These are phyloP conservation scores for Trebouxiophyceae sp. DNA, from an alignment of 163 green algal genomes.

Conservation along the genomic window DNA sequence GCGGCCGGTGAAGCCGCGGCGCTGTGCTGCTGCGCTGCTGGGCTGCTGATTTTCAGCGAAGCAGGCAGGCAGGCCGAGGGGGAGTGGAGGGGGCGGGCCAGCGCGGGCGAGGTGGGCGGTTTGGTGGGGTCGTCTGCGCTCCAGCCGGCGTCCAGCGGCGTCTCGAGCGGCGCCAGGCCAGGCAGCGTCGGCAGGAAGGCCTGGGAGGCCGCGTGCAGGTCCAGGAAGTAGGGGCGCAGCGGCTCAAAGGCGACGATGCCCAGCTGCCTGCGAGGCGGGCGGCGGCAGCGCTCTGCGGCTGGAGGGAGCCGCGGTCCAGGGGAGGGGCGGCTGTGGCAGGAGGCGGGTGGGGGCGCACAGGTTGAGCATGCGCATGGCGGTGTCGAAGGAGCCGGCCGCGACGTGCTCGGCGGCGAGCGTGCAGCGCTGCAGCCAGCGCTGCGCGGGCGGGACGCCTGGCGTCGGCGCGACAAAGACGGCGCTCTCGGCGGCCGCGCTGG, in stretches of 20 bases:
- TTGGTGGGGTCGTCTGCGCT: constrained; percentile 39
- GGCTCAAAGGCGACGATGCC: constrained; percentile 86
- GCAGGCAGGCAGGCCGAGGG: no score
- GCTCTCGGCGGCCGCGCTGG: constrained; percentile 31
- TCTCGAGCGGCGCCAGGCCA: constrained; percentile 39
- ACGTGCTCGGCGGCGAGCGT: constrained; percentile 81
- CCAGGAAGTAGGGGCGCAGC: constrained; percentile 77
- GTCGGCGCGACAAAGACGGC: constrained; percentile 76
- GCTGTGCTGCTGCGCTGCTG: no score
- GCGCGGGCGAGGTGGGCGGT: constrained; percentile 55
- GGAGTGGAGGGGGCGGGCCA: constrained; percentile 25
- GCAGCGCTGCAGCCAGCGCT: constrained; percentile 83
- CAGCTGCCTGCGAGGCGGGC: constrained; percentile 54
- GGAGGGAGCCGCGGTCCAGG: neutral
- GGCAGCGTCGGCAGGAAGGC: constrained; percentile 57
- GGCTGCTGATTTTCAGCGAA: no score
- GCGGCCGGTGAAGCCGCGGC: no score
- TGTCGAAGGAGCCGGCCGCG: constrained; percentile 83
- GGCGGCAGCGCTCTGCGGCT: neutral
- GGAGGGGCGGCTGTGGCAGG: no score
- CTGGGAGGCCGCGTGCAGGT: constrained; percentile 66
- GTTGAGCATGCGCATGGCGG: constrained; percentile 88
- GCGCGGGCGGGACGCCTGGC: constrained; percentile 56
- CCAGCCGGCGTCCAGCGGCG: constrained; percentile 67
- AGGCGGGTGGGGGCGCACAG: constrained; percentile 22